phyloP scores from a whole-genome alignment of 2,329 filamentous ascomycete genomes.

The Diplodia mutila region DNA sequence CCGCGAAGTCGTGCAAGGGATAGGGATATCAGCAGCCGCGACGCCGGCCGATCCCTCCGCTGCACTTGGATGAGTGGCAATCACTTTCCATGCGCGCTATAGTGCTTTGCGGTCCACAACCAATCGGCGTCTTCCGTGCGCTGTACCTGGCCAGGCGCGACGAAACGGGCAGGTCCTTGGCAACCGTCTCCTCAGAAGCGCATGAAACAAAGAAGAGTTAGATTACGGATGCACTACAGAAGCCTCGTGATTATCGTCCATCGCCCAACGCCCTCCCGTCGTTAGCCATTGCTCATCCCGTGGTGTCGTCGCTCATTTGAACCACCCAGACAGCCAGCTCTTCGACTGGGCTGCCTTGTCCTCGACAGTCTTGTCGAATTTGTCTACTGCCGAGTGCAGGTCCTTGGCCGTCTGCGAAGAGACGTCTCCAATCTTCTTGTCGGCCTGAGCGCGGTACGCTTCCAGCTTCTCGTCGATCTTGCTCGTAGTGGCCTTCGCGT shows the following conservation, averaged over 20 bases:
- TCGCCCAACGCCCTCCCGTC: constrained; percentile 1
- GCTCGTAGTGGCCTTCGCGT: constrained; percentile 55
- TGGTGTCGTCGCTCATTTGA: constrained; percentile 43
- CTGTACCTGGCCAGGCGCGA: not conserved
- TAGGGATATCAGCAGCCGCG: not conserved
- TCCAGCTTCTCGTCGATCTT: constrained; percentile 67
- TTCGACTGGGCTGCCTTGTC: constrained; percentile 80
- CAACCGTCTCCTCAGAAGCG: constrained; percentile 10
- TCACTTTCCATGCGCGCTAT: constrained; percentile 4
- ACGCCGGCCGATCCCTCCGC: constrained; percentile 11
- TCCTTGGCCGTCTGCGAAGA: constrained; percentile 65
- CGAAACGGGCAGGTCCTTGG: constrained; percentile 15
- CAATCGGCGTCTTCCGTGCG: constrained; percentile 10
- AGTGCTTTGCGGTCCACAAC: not conserved
- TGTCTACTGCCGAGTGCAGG: constrained; percentile 64
- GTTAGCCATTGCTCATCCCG: constrained; percentile 2
- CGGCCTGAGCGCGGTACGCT: constrained; percentile 58
- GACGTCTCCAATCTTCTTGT: constrained; percentile 64
- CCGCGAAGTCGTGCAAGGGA: constrained; percentile 18
- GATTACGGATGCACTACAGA: constrained; percentile 5
- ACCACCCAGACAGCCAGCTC: constrained; percentile 82
- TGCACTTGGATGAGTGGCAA: constrained; percentile 7
- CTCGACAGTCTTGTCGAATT: constrained; percentile 82
- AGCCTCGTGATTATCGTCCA: not conserved
- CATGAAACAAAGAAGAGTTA: constrained; percentile 3